Conservation (phyloP, 495 filamentous ascomycete species). For the Annulohypoxylon stygium region DNA sequence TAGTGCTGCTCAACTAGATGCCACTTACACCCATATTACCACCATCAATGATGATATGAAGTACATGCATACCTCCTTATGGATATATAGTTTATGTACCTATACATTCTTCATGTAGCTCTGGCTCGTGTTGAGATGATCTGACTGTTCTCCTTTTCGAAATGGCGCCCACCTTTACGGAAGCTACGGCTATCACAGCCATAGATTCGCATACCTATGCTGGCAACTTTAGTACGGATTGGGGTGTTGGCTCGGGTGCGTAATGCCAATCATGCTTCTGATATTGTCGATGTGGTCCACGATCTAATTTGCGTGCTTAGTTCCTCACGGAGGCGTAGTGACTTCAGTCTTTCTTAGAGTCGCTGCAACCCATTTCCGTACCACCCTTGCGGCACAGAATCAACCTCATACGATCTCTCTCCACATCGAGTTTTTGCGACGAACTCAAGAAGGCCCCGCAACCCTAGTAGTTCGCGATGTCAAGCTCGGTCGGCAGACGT, state of each 20-base stretch:
- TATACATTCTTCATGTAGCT: not conserved
- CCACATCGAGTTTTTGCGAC: slow-evolving; percentile 78
- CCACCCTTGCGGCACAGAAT: slow-evolving; percentile 70
- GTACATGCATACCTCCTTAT: not conserved
- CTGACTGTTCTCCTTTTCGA: not conserved
- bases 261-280: not conserved
- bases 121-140: not conserved
- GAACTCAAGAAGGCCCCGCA: slow-evolving; percentile 72
- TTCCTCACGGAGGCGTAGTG: slow-evolving; percentile 84
- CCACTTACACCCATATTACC: not conserved
- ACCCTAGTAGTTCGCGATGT: slow-evolving; percentile 72
- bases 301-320: slow-evolving; percentile 53
- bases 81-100: not conserved
- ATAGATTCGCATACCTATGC: slow-evolving; percentile 72
- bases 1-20: too few species aligned
- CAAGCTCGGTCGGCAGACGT: slow-evolving; percentile 78
- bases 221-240: slow-evolving; percentile 70
- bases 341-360: slow-evolving; percentile 72
- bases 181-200: slow-evolving; percentile 69
- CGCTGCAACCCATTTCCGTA: slow-evolving; percentile 71
- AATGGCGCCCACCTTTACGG: slow-evolving; percentile 62
- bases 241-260: slow-evolving; percentile 79
- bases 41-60: not conserved
- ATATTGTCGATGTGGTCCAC: not conserved
- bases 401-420: slow-evolving; percentile 74